Conservation (phyloP, 2,329 filamentous ascomycete species). For the Monilinia vaccinii-corymbosi region DNA sequence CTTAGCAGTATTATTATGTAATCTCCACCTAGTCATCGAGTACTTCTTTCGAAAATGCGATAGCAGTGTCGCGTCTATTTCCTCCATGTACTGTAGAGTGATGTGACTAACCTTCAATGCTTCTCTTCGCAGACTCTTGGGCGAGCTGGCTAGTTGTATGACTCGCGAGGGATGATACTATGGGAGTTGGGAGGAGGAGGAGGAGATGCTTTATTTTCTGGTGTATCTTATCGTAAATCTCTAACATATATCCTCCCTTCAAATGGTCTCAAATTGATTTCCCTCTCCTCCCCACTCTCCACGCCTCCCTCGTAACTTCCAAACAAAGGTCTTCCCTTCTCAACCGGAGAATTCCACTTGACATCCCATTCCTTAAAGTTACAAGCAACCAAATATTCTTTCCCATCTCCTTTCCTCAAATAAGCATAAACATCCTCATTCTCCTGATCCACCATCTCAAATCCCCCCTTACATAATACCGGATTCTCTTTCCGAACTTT, state of each 20-base stretch:
- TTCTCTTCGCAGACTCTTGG: not conserved
- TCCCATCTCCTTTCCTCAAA: not conserved
- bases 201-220: not conserved
- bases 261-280: not conserved
- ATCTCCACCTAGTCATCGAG: no score
- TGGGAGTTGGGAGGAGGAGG: not conserved
- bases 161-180: not conserved
- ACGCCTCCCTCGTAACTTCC: not conserved
- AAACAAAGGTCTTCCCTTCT: not conserved
- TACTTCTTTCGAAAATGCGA: no score
- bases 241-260: not conserved
- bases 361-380: slow-evolving; percentile 1
- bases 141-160: not conserved
- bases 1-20: no score
- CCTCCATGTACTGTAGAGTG: no score
- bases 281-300: no score
- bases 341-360: not conserved
- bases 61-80: no score
- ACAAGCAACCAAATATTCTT: not conserved
- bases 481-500: slow-evolving; percentile 13
- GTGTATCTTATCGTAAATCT: not conserved
- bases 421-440: slow-evolving; percentile 9
- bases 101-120: not conserved
- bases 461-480: slow-evolving; percentile 17
- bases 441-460: slow-evolving; percentile 12